A percentile compares a stretch with the other conserved stretches of the same genome.
Evolutionary conservation across 2,329 filamentous ascomycete species (phyloP).

Genomic region (Epichloe bromicola): DNA sequence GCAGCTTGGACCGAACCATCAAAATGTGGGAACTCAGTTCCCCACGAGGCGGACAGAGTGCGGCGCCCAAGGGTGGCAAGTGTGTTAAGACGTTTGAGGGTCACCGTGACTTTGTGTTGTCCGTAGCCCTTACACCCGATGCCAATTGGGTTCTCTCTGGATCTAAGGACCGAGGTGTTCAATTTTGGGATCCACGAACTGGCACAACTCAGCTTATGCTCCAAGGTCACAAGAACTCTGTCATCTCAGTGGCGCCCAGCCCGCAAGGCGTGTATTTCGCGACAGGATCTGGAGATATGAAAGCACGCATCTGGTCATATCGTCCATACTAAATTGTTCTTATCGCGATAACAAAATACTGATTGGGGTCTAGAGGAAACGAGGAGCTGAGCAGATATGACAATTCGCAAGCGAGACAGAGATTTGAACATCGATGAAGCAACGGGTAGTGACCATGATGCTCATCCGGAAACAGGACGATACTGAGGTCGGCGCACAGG

Average conservation of each 20-base stretch:
- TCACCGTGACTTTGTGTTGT: constrained; percentile 94
- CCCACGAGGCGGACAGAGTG: constrained; percentile 52
- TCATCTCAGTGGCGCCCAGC: constrained; percentile 93
- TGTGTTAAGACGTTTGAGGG: constrained; percentile 96
- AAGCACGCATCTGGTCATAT: constrained; percentile 93
- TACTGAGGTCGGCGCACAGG: constrained; percentile 14
- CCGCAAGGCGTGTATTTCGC: constrained; percentile 82
- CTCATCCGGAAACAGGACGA: constrained; percentile 1
- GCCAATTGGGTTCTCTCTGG: constrained; percentile 93
- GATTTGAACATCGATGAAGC: constrained; percentile 1
- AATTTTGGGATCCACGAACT: constrained; percentile 95
- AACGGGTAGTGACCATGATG: constrained; percentile 2
- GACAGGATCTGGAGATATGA: constrained; percentile 94
- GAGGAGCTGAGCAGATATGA: not conserved
- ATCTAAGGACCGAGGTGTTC: constrained; percentile 92
- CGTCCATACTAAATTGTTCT: constrained; percentile 29
- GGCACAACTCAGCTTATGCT: constrained; percentile 95
- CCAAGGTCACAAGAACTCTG: constrained; percentile 96
- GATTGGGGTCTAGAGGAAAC: not conserved
- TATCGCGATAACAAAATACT: not conserved
- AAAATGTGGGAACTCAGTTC: constrained; percentile 95
- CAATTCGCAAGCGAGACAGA: constrained; percentile 3
- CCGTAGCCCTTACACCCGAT: constrained; percentile 88
- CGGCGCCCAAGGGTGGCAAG: constrained; percentile 69
- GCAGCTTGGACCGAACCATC: constrained; percentile 94